Evolutionary conservation across 352 stramenopile species (phyloP).

Genomic region (Pythium dissimile): DNA sequence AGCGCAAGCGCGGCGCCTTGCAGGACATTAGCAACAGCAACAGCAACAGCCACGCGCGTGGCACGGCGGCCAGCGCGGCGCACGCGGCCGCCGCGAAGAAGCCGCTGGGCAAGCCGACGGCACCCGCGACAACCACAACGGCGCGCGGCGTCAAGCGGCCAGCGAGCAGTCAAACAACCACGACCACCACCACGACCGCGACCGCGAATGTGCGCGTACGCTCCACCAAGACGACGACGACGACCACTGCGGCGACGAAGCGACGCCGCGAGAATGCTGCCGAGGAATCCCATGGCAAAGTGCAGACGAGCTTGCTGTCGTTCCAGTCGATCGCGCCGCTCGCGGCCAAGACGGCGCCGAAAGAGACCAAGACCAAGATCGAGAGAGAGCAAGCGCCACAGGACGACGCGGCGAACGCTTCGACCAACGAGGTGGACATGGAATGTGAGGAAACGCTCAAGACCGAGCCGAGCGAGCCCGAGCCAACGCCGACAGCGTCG

Average conservation of each 20-base stretch:
- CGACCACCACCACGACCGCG: background rate
- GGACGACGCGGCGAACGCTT: background rate
- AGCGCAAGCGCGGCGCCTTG: slow-evolving; percentile 72
- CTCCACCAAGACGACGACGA: background rate
- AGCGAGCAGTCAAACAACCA: background rate
- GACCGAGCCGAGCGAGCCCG: slow-evolving; percentile 5
- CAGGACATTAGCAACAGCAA: slow-evolving; percentile 85
- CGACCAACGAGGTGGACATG: background rate
- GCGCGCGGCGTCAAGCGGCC: slow-evolving; percentile 7
- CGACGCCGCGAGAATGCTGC: slow-evolving; percentile 37
- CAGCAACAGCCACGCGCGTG: slow-evolving; percentile 52
- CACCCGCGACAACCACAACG: background rate
- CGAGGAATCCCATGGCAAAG: slow-evolving; percentile 30
- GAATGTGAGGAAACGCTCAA: slow-evolving; percentile 19
- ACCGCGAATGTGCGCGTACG: slow-evolving; percentile 7
- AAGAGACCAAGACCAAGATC: slow-evolving; percentile 9
- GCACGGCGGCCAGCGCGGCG: slow-evolving; percentile 10
- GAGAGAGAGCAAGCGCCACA: slow-evolving; percentile 12
- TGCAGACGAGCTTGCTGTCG: slow-evolving; percentile 69
- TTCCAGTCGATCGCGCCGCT: slow-evolving; percentile 43
- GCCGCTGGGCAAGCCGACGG: slow-evolving; percentile 10
- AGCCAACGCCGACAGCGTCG: background rate
- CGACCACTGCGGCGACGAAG: background rate
- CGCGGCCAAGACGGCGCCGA: slow-evolving; percentile 19
- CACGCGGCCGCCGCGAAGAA: slow-evolving; percentile 25